Evolutionary conservation across 805 yeast species (phyloP), one percentile per base, ranked within the genome.

Genomic region (Dipodascopsis tothii): DNA sequence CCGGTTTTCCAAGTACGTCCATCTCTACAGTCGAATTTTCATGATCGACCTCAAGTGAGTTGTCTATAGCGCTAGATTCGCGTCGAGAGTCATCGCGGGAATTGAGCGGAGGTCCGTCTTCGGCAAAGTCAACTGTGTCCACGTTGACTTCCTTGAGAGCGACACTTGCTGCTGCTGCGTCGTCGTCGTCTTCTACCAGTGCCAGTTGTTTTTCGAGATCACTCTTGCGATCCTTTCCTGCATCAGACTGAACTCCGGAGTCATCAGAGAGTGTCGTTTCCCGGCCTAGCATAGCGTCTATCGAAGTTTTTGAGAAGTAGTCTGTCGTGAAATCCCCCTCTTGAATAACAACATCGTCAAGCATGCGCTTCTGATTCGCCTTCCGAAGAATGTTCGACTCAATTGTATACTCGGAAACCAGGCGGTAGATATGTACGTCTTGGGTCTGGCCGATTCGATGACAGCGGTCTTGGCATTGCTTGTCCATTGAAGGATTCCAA

Each of bases 401-500:
- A 48, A 92, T 92, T 3, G 98, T 92, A 66, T 77, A 86, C 66
- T 92, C 98, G 21, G 95, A 84, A 21, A 92, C 97, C 64, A 92
- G 83, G 49, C 99, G 71, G 68, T 94, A 92, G 45, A 92, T 92
- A 63, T 92, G 98, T 28, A 92, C 99, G 61, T 92, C 98, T 58
- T 98, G 74, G 16, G 94, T 86, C 63, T 92, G 99, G 4, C 99
- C 99, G 62, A 92, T 92, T 70, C 99, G 81, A 63, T 92, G 99
- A 66, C 97, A 92, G 63, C 99, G 80, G 66, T 92, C 99, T 65
- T 92, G 98, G 67, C 98, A 92, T 65, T 92, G 99, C 60, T 87
- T 86, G 63, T 92, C 99, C 96, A 92, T 92, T 1, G 97, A 95
- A 2, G 99, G 99, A 60, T 92, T 92, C 98, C 98, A 90, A 65